Evolutionary conservation across 1,284 basidiomycete species (phyloP).

Genomic region (Irpex rosettiformis): DNA sequence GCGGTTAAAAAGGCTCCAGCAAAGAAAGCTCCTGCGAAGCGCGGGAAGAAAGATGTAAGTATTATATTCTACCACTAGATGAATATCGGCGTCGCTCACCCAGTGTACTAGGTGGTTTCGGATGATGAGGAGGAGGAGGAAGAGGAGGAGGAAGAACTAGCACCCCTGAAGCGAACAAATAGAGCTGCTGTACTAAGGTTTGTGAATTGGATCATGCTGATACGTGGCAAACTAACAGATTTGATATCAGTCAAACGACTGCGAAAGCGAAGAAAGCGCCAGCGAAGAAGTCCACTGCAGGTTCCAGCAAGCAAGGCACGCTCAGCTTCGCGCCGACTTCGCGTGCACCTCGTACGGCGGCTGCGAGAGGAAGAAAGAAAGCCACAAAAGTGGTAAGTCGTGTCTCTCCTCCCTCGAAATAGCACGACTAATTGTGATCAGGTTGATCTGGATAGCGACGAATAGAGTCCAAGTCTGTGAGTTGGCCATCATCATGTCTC

Average conservation of each 20-base stretch:
- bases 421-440: neutral
- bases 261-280: conserved; percentile 55
- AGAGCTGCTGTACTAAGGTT: conserved; percentile 65
- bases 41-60: conserved; percentile 45
- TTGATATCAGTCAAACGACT: conserved; percentile 30
- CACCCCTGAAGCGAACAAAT: conserved; percentile 55
- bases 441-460: conserved; percentile 22
- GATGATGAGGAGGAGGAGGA: conserved; percentile 56
- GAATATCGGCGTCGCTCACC: neutral
- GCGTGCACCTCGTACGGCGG: conserved; percentile 40
- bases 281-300: conserved; percentile 46
- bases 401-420: neutral
- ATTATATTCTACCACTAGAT: conserved; percentile 5
- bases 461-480: too few species aligned
- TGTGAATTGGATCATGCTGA: conserved; percentile 13
- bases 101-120: conserved; percentile 23
- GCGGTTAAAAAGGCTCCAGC: conserved; percentile 32
- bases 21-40: conserved; percentile 43
- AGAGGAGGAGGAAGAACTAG: conserved; percentile 53
- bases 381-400: conserved; percentile 23
- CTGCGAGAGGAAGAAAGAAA: conserved; percentile 25
- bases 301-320: conserved; percentile 48
- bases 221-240: conserved; percentile 11
- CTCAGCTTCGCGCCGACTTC: conserved; percentile 57
- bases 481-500: too few species aligned